A percentile compares a stretch with the other conserved stretches of the same genome.
These are phyloP conservation scores for Phytophthora europaea DNA, from an alignment of 352 stramenopile species.

Conservation along the genomic window DNA sequence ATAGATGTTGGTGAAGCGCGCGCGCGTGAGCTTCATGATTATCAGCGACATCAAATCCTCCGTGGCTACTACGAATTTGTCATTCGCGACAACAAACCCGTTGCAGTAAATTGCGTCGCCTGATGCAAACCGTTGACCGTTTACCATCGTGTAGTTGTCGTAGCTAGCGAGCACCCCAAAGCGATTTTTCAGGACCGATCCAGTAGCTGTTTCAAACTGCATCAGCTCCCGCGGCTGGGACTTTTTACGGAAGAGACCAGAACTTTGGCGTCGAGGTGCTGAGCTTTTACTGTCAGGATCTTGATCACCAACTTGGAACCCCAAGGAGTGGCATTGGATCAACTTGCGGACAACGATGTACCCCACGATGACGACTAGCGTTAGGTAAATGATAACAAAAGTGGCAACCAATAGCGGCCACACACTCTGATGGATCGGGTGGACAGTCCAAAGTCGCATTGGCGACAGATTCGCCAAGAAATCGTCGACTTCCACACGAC, in stretches of 20 bases:
- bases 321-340: conserved; percentile 3
- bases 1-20: conserved; percentile 55
- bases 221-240: conserved; percentile 28
- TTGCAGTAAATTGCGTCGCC: conserved; percentile 68
- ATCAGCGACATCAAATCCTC: conserved; percentile 51
- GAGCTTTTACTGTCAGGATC: neutral
- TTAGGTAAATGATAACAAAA: conserved; percentile 37
- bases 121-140: conserved; percentile 28
- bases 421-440: conserved; percentile 32
- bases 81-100: conserved; percentile 64
- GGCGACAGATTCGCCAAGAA: conserved; percentile 40
- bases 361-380: conserved; percentile 34
- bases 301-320: conserved; percentile 21
- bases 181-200: conserved; percentile 41
- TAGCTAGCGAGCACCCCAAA: conserved; percentile 52
- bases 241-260: conserved; percentile 18
- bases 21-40: conserved; percentile 53
- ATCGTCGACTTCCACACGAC: conserved; percentile 29
- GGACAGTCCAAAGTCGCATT: conserved; percentile 41
- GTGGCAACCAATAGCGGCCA: conserved; percentile 28
- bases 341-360: conserved; percentile 45
- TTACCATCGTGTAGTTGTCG: conserved; percentile 53
- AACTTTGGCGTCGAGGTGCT: conserved; percentile 12
- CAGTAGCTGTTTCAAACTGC: conserved; percentile 47
- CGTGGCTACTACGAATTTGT: conserved; percentile 59